A percentile compares a stretch with the other conserved stretches of the same genome.
phyloP scores from a whole-genome alignment of 352 stramenopile species.

The Globisporangium alternatum region DNA sequence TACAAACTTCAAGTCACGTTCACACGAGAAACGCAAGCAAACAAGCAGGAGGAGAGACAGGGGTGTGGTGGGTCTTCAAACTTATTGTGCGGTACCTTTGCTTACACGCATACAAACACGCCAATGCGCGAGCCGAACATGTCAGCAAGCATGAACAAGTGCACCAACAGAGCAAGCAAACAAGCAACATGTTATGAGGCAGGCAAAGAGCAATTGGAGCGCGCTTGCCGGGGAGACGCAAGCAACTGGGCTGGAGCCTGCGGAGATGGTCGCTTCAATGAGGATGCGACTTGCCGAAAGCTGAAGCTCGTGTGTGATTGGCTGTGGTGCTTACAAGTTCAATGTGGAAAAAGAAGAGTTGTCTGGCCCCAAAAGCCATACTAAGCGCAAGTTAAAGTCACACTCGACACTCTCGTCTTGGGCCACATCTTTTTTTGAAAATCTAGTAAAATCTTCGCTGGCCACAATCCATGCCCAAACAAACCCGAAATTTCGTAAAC shows the following conservation, averaged over 20 bases:
- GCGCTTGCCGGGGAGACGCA: neutral
- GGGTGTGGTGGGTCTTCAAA: no score
- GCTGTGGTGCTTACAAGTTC: slow-evolving; percentile 2
- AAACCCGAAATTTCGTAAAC: no score
- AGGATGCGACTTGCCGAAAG: neutral
- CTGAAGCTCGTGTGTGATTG: slow-evolving; percentile 2
- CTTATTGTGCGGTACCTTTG: neutral
- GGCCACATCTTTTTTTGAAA: neutral
- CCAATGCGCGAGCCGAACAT: neutral
- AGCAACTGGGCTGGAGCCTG: neutral
- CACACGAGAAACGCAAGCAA: neutral
- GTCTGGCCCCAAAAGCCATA: neutral
- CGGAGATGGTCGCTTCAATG: slow-evolving; percentile 1
- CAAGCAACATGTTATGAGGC: neutral
- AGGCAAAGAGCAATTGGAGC: neutral
- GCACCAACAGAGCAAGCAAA: neutral
- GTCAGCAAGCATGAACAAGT: neutral
- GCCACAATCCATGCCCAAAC: neutral
- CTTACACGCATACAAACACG: neutral
- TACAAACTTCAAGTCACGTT: neutral
- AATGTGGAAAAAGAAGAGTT: slow-evolving; percentile 10
- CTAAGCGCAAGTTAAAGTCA: neutral
- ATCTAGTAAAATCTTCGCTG: neutral
- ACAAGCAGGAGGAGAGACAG: neutral
- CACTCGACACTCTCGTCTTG: neutral